Base-by-base conservation (phyloP, 768 basidiomycete species). In the Neoboletus magnificus region DNA sequence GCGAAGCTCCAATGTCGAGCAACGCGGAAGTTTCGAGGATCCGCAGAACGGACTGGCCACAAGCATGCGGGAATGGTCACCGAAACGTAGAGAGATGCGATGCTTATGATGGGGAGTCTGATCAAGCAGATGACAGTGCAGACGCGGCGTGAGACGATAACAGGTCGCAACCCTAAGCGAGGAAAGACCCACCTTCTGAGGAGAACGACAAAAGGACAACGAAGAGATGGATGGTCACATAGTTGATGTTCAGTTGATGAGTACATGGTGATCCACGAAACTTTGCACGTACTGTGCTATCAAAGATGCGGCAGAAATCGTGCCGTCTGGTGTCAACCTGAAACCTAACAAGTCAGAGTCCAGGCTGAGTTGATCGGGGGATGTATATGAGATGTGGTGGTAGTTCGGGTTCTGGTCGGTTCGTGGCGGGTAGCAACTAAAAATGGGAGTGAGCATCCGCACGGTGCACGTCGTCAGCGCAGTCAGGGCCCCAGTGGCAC, bases 401-500 rank as follows among this genome's bases (percentile, higher is more conserved):
- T n/a, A n/a, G n/a, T n/a, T n/a, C n/a, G n/a, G n/a, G n/a, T 13
- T 13, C 33, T 25, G 23, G 10, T 20, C 55, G 53, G 60, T 50
- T 58, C 40, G 36, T 37, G 48, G 60, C 39, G 25, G n/a, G 42
- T 32, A 52, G 43, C 51, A 18, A 54, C 64, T 45, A 56, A 69
- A 70, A 57, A 43, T 35, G 61, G 69, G 44, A 36, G 58, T 64
- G 61, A 57, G 27, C 37, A 20, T 39, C 37, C 20, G 37, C 57
- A 50, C 68, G 50, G 61, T 60, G 69, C n/a, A n/a, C n/a, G 64
- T 66, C 65, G 64, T 63, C 62, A 67, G 60, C 69, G 69, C 71
- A 67, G 69, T 49, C 60, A 66, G 57, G 54, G 54, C 52, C 62
- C 29, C 6, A 16, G 15, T 59, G 60, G 58, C 55, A 51, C 62